phyloP scores from a whole-genome alignment of 345 rosid species.

The Psidium guajava region DNA sequence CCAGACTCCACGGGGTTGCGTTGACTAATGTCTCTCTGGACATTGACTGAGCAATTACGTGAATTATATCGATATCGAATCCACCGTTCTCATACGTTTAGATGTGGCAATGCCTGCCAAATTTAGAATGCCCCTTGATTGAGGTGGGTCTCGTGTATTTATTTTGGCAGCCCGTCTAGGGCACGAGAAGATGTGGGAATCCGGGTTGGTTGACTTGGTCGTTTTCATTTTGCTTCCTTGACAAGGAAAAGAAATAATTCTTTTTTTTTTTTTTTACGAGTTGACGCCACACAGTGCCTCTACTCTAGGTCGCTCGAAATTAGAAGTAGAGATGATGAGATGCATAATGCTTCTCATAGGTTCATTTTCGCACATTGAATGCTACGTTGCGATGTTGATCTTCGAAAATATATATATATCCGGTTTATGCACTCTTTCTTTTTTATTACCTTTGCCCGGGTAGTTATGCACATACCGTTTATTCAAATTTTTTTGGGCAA shows the following conservation, averaged over 20 bases:
- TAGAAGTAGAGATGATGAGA: background rate
- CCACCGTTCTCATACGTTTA: background rate
- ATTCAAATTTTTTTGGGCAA: background rate
- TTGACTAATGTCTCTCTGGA: background rate
- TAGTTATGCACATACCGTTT: too few relatives aligned
- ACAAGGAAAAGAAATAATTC: background rate
- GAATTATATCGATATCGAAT: background rate
- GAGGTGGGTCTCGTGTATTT: background rate
- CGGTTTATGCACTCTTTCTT: too few relatives aligned
- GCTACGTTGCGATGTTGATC: background rate
- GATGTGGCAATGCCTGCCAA: too few relatives aligned
- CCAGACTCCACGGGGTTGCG: background rate
- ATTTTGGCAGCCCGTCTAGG: too few relatives aligned
- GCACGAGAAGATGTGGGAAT: too few relatives aligned
- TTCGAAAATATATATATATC: background rate
- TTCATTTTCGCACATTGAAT: rapidly evolving
- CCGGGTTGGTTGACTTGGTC: too few relatives aligned
- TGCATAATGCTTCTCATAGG: background rate
- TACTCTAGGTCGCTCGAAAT: background rate
- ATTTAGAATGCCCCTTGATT: too few relatives aligned
- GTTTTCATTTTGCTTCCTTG: too few relatives aligned
- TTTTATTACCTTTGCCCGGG: too few relatives aligned
- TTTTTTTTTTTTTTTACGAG: too few relatives aligned
- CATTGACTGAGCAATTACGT: background rate
- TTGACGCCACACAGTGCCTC: background rate